A percentile compares a stretch with the other conserved stretches of the same genome.
phyloP scores from a whole-genome alignment of 1,284 basidiomycete genomes.

The Tylopilus sp. region DNA sequence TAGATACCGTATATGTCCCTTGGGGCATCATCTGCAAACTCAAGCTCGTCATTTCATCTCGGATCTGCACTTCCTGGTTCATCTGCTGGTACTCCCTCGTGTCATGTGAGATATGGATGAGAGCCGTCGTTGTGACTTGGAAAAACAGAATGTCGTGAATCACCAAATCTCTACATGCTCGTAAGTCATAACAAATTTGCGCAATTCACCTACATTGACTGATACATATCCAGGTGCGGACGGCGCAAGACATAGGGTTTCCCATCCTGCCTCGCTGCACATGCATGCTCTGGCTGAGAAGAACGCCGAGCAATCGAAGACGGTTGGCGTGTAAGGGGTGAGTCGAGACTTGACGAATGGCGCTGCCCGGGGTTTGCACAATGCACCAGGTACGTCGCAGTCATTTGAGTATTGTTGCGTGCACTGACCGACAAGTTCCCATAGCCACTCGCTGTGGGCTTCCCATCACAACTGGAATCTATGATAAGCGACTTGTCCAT shows the following conservation, averaged over 20 bases:
- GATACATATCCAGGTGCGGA: conserved; percentile 28
- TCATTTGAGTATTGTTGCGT: too few relatives aligned
- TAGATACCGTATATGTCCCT: conserved; percentile 45
- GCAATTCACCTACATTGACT: conserved; percentile 21
- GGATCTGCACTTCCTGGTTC: conserved; percentile 40
- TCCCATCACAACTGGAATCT: too few relatives aligned
- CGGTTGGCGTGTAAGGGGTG: too few relatives aligned
- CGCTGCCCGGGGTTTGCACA: too few relatives aligned
- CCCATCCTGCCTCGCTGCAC: conserved; percentile 54
- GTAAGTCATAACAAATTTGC: conserved; percentile 32
- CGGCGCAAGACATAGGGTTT: conserved; percentile 34
- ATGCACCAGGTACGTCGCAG: too few relatives aligned
- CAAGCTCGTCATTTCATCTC: conserved; percentile 56
- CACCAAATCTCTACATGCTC: conserved; percentile 40
- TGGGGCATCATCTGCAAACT: conserved; percentile 57
- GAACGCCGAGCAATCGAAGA: too few relatives aligned
- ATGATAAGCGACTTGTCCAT: too few relatives aligned
- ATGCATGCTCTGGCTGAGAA: conserved; percentile 52
- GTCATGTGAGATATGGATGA: conserved; percentile 41
- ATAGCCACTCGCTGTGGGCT: too few relatives aligned
- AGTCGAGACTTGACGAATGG: too few relatives aligned
- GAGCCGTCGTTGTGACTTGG: conserved; percentile 59
- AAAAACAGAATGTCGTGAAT: conserved; percentile 51
- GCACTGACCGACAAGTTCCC: too few relatives aligned
- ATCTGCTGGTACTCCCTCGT: conserved; percentile 40